phyloP scores from a whole-genome alignment of 208 protist species.

The Leishmania turanica region DNA sequence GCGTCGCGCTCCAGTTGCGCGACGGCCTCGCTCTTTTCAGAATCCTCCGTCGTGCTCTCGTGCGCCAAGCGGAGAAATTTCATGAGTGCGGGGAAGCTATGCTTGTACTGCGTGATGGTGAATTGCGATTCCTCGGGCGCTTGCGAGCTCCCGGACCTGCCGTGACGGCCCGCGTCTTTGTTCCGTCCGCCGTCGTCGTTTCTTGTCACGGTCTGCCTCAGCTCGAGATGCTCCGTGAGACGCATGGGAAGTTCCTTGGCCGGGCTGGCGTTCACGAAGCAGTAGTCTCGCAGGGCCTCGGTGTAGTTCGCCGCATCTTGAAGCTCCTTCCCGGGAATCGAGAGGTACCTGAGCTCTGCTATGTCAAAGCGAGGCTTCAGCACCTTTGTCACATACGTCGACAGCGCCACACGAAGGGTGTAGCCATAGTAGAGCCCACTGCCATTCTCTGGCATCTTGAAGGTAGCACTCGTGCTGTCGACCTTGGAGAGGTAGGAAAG shows the following conservation, averaged over 20 bases:
- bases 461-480: constrained; percentile 26
- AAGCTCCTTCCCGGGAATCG: constrained; percentile 38
- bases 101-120: constrained; percentile 24
- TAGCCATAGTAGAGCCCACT: constrained; percentile 27
- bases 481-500: constrained; percentile 25
- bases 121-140: constrained; percentile 9
- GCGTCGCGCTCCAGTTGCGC: constrained; percentile 18
- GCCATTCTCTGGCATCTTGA: constrained; percentile 3
- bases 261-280: constrained; percentile 40
- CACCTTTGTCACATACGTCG: constrained; percentile 28
- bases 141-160: not conserved
- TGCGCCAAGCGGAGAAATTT: not conserved
- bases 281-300: constrained; percentile 38
- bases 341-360: constrained; percentile 58
- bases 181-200: constrained; percentile 4
- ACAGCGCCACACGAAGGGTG: constrained; percentile 64
- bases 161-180: not conserved
- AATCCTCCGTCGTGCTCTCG: not conserved
- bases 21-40: not conserved
- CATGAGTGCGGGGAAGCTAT: constrained; percentile 17
- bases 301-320: constrained; percentile 54
- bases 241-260: constrained; percentile 32
- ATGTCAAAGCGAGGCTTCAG: constrained; percentile 30
- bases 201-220: constrained; percentile 27
- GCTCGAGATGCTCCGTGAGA: constrained; percentile 24